A percentile compares a stretch with the other conserved stretches of the same genome.
Evolutionary conservation across 805 yeast species (phyloP).

Genomic region (Yarrowia sp.): DNA sequence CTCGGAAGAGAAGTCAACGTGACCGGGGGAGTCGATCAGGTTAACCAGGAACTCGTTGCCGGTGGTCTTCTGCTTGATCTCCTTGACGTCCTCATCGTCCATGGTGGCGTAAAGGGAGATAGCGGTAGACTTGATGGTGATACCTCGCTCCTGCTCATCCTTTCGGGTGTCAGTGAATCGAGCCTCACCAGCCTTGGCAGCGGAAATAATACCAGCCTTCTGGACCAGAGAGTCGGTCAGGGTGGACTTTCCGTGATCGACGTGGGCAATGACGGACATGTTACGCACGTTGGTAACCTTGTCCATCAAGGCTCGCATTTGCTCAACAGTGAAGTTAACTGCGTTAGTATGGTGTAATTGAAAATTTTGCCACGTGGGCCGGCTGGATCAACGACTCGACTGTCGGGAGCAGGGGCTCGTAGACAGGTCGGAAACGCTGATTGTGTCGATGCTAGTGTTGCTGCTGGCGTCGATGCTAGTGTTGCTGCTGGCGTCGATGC

Average conservation of each 20-base stretch:
- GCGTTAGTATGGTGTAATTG: no score
- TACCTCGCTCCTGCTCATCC: conserved; percentile 99
- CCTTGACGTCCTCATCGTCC: conserved; percentile 79
- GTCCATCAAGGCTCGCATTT: conserved; percentile 99
- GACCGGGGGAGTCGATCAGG: conserved; percentile 99
- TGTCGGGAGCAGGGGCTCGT: no score
- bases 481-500: no score
- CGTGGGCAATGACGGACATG: conserved; percentile 99
- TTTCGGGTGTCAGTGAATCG: conserved; percentile 99
- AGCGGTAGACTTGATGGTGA: conserved; percentile 98
- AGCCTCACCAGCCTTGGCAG: conserved; percentile 99
- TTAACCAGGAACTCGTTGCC: conserved; percentile 95
- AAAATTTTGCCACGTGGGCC: no score
- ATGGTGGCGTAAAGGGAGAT: conserved; percentile 91
- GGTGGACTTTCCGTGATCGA: conserved; percentile 99
- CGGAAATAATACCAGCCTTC: conserved; percentile 99
- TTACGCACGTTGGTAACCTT: conserved; percentile 99
- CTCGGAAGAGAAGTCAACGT: conserved; percentile 99
- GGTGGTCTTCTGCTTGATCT: conserved; percentile 83
- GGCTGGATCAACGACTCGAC: no score
- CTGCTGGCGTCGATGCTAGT: no score
- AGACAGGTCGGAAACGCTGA: no score
- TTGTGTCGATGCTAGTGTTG: no score
- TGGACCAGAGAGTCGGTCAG: conserved; percentile 98
- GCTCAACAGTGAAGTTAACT: conserved; percentile 45